Percentiles rank a stretch among this genome's conserved stretches.
Evolutionary conservation across 2,329 filamentous ascomycete species (phyloP).

Genomic region (Aureobasidium musti): DNA sequence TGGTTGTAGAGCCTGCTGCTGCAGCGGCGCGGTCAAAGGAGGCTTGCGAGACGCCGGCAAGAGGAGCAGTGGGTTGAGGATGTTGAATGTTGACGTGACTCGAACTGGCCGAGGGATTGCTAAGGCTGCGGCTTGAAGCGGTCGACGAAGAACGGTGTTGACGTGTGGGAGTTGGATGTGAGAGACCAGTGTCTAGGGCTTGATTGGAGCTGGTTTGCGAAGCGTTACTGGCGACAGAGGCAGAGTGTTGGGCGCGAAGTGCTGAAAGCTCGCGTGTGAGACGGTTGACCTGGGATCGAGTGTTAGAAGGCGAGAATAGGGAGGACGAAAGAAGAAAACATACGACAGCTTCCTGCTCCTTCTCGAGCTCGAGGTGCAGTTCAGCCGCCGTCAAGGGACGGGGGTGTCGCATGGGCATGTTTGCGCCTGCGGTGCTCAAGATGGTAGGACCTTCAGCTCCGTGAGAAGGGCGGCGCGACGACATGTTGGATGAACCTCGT

Average conservation of each 20-base stretch:
- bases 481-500: constrained; percentile 41
- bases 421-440: constrained; percentile 21
- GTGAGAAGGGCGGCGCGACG: constrained; percentile 52
- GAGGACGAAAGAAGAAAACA: constrained; percentile 38
- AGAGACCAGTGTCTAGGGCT: constrained; percentile 47
- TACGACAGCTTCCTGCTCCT: constrained; percentile 93
- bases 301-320: background rate
- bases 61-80: constrained; percentile 30
- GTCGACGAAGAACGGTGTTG: constrained; percentile 49
- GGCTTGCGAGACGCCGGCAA: constrained; percentile 40
- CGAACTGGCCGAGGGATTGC: constrained; percentile 32
- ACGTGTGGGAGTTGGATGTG: constrained; percentile 57
- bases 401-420: constrained; percentile 74
- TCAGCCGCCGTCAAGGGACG: constrained; percentile 85
- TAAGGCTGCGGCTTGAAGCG: constrained; percentile 31
- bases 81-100: constrained; percentile 34
- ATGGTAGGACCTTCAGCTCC: constrained; percentile 11
- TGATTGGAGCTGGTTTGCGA: constrained; percentile 55
- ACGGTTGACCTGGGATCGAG: constrained; percentile 73
- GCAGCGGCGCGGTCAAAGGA: constrained; percentile 42
- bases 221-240: constrained; percentile 61
- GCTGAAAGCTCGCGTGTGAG: constrained; percentile 84
- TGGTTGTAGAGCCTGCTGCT: constrained; percentile 32
- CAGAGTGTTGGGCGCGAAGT: constrained; percentile 67
- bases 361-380: constrained; percentile 84